Conservation (phyloP, 805 yeast genomes). For the Dipodascus geniculatus region DNA sequence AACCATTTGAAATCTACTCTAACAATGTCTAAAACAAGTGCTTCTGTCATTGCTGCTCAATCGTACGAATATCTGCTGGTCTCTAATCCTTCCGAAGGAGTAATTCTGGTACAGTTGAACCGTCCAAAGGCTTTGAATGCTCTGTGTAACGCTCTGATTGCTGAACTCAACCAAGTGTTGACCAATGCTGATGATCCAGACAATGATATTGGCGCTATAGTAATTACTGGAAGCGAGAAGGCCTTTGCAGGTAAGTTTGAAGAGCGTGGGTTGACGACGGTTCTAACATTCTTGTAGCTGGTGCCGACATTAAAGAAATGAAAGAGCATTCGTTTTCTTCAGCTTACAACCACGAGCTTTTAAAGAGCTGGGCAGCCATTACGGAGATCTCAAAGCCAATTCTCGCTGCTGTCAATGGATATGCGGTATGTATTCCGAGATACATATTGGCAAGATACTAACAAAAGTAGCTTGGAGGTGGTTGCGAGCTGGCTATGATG, state of each 20-base stretch:
- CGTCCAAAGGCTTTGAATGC: slow-evolving; percentile 38
- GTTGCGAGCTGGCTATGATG: slow-evolving; percentile 44
- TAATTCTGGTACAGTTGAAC: slow-evolving; percentile 29
- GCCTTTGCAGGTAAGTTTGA: slow-evolving; percentile 31
- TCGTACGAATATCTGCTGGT: slow-evolving; percentile 28
- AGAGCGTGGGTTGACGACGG: slow-evolving; percentile 10
- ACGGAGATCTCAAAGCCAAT: slow-evolving; percentile 33
- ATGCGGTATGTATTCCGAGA: slow-evolving; percentile 23
- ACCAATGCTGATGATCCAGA: slow-evolving; percentile 26
- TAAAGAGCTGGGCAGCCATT: slow-evolving; percentile 31
- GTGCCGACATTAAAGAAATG: slow-evolving; percentile 46
- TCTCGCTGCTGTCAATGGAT: slow-evolving; percentile 44
- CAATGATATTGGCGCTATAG: slow-evolving; percentile 33
- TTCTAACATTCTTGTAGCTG: slow-evolving; percentile 25
- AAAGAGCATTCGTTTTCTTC: slow-evolving; percentile 27
- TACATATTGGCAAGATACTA: not conserved
- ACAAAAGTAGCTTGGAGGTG: slow-evolving; percentile 34
- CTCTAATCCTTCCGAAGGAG: slow-evolving; percentile 30
- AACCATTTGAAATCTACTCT: not conserved
- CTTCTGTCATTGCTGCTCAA: slow-evolving; percentile 8
- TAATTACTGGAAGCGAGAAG: slow-evolving; percentile 34
- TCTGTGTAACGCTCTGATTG: slow-evolving; percentile 26
- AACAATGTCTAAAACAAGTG: not conserved
- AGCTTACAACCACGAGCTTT: slow-evolving; percentile 26
- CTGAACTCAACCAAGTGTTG: slow-evolving; percentile 30